Conservation (phyloP, 306 rosid genomes). For the Biancaea sappan region DNA sequence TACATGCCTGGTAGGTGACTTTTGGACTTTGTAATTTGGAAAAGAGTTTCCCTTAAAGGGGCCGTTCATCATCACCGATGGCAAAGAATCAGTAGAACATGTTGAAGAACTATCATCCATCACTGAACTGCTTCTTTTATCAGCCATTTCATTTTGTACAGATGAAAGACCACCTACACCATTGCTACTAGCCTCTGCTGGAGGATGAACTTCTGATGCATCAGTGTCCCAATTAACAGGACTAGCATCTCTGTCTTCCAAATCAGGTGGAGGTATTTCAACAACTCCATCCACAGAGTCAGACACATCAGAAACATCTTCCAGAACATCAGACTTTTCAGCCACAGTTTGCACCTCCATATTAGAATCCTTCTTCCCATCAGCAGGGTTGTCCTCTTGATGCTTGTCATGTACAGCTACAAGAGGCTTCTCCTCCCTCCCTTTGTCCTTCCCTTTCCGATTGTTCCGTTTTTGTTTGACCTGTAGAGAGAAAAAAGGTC, state of each 20-base stretch:
- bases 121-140: constrained; percentile 60
- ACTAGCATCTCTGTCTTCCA: constrained; percentile 87
- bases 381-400: constrained; percentile 48
- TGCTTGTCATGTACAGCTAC: constrained; percentile 48
- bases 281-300: constrained; percentile 79
- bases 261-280: constrained; percentile 73
- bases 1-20: constrained; percentile 67
- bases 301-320: constrained; percentile 80
- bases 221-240: constrained; percentile 94
- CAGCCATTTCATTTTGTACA: constrained; percentile 65
- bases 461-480: constrained; percentile 91
- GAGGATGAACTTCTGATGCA: constrained; percentile 85
- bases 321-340: constrained; percentile 67
- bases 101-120: constrained; percentile 98
- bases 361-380: constrained; percentile 53
- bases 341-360: constrained; percentile 54
- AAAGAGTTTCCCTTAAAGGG: constrained; percentile 62
- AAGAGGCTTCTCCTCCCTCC: constrained; percentile 65
- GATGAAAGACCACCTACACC: constrained; percentile 59
- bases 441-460: constrained; percentile 87
- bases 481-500: constrained; percentile 46
- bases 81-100: constrained; percentile 91
- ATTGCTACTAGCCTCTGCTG: constrained; percentile 67
- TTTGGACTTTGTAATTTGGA: constrained; percentile 56
- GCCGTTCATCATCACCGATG: constrained; percentile 71